Evolutionary conservation across 2,329 filamentous ascomycete species (phyloP), one percentile per base, ranked within the genome.

Genomic region (Colletotrichum siamense): DNA sequence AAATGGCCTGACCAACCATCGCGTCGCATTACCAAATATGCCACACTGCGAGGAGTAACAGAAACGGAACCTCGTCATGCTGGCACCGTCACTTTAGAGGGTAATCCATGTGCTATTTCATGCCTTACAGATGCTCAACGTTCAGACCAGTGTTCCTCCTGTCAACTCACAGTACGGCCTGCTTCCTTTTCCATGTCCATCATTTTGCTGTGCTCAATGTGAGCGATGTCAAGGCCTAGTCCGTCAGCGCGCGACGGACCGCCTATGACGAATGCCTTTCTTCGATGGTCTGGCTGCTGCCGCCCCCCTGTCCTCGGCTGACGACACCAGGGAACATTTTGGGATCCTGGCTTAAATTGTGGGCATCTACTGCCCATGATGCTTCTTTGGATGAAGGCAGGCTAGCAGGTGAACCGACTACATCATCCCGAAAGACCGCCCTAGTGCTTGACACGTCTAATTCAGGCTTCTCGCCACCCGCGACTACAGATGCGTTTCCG

Each of bases 251-350:
- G 24, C n/a, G 13, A 39, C 22, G 18, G 22, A 18, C 12, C 57
- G 59, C n/a, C 71, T 13, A 49, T 62, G 28, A 34, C 15, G 13
- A 12, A n/a, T 65, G 39, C 12, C 52, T 49, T 36, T 44, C 36
- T n/a, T 70, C 49, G 55, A 44, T 10, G 8, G n/a, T n/a, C 59
- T 22, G 36, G n/a, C 30, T 49, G 10, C 57, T 66, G 26, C 30
- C 57, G n/a, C 70, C 49, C 24, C 36, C 22, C 32, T 70, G 83
- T 34, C 88, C 88, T 71, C 89, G 85, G 18, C 88, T 88, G 61
- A 95, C 89, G 36, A 96, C 89, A 0, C 94, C 94, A 0, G 94
- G 94, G 78, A 95, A 94, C 77, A 95, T 92, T 77, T 89, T 90
- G 13, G 94, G 94, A 82, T 95, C 94, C 65, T 87, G 89, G 5